These are phyloP conservation scores for Apiospora rasikravindrae DNA, from an alignment of 2,329 filamentous ascomycete species.

Conservation along the genomic window DNA sequence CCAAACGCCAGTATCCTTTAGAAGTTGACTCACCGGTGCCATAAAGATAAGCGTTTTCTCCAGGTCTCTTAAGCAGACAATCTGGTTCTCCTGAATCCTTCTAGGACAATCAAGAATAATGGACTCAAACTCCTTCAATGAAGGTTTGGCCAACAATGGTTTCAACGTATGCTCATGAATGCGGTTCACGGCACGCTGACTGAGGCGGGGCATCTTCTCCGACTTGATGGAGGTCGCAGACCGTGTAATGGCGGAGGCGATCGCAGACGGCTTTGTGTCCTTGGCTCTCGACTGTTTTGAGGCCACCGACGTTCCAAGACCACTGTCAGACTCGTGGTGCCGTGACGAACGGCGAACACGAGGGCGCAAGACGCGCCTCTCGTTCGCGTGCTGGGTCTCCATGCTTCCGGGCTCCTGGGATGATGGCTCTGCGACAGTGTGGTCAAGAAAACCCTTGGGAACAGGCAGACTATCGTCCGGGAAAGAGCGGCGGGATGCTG, in stretches of 20 bases:
- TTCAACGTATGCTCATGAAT: conserved; percentile 81
- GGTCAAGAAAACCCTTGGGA: conserved; percentile 63
- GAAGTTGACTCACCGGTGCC: conserved; percentile 83
- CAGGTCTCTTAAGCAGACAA: conserved; percentile 88
- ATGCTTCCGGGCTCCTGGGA: neutral
- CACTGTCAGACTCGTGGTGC: conserved; percentile 83
- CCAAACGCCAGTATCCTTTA: conserved; percentile 59
- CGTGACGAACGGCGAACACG: conserved; percentile 62
- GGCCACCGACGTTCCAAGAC: conserved; percentile 81
- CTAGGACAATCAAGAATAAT: conserved; percentile 79
- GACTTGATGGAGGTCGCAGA: conserved; percentile 56
- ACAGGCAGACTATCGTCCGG: conserved; percentile 64
- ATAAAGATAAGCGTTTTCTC: conserved; percentile 92
- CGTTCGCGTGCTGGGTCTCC: conserved; percentile 35
- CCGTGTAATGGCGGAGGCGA: conserved; percentile 64
- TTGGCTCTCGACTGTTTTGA: conserved; percentile 61
- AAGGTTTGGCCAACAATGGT: conserved; percentile 75
- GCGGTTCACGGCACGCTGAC: conserved; percentile 72
- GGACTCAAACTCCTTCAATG: conserved; percentile 79
- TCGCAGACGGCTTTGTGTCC: conserved; percentile 46
- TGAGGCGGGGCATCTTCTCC: conserved; percentile 64
- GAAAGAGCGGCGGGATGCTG: conserved; percentile 47
- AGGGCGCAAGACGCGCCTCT: conserved; percentile 58
- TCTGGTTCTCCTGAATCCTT: conserved; percentile 82
- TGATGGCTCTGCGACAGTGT: conserved; percentile 49